Evolutionary conservation across 169 alveolate species (phyloP).

Genomic region (Plasmodium chabaudi): DNA sequence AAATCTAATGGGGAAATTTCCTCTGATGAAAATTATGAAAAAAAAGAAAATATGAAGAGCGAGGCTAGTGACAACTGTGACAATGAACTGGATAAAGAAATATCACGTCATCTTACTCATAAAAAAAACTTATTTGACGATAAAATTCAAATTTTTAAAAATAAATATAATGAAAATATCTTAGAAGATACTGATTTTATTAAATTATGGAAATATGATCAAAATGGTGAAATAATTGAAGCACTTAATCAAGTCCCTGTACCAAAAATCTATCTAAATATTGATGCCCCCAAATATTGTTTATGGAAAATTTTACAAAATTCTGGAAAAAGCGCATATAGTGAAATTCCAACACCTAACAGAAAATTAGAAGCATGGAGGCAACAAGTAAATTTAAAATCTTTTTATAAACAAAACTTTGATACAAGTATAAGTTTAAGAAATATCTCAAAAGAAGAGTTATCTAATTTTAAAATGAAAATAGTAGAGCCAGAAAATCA

Average conservation of each 20-base stretch:
- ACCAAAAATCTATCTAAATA: constrained; percentile 69
- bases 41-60: neutral
- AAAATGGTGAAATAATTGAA: constrained; percentile 62
- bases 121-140: constrained; percentile 57
- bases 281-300: constrained; percentile 69
- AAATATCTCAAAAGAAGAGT: constrained; percentile 57
- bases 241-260: constrained; percentile 33
- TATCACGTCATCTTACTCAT: constrained; percentile 32
- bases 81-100: constrained; percentile 54
- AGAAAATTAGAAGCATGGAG: constrained; percentile 78
- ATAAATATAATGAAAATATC: constrained; percentile 50
- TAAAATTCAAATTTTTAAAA: constrained; percentile 47
- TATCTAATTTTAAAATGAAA: constrained; percentile 59
- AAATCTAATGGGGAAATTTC: neutral
- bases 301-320: constrained; percentile 75
- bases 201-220: constrained; percentile 65
- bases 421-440: constrained; percentile 71
- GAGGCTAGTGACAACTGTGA: neutral
- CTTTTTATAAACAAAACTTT: constrained; percentile 61
- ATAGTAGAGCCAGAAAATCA: constrained; percentile 1
- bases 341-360: constrained; percentile 72
- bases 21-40: neutral
- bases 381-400: constrained; percentile 75
- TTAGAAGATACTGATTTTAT: constrained; percentile 64
- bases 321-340: constrained; percentile 70